Conservation (phyloP, 2,329 filamentous ascomycete species). For the Fusarium gaditjirri region DNA sequence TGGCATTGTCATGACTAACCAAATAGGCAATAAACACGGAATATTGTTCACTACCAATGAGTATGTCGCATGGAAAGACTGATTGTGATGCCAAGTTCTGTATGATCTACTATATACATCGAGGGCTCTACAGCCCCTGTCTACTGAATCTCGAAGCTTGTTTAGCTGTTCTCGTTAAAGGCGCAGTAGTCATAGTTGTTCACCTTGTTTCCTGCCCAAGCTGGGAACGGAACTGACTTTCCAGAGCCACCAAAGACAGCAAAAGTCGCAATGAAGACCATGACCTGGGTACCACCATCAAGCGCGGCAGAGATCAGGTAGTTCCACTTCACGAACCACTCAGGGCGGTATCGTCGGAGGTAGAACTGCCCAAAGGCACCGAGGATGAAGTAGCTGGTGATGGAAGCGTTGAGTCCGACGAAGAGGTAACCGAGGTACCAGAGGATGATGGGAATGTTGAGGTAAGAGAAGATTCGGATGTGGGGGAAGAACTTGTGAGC, state of each 20-base stretch:
- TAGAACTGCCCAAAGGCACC: slow-evolving; percentile 64
- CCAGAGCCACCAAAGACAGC: slow-evolving; percentile 65
- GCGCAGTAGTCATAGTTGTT: slow-evolving; percentile 14
- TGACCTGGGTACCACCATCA: slow-evolving; percentile 60
- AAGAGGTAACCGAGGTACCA: slow-evolving; percentile 22
- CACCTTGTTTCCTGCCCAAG: slow-evolving; percentile 64
- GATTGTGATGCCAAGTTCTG: no score
- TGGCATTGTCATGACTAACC: no score
- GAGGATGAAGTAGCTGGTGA: slow-evolving; percentile 61
- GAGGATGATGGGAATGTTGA: slow-evolving; percentile 62
- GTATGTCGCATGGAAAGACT: no score
- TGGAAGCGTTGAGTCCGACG: slow-evolving; percentile 58
- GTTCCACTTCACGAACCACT: slow-evolving; percentile 63
- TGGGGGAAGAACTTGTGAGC: slow-evolving; percentile 49
- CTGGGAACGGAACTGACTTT: slow-evolving; percentile 55
- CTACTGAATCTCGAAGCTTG: no score
- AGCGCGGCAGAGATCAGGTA: slow-evolving; percentile 63
- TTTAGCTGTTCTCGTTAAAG: background rate
- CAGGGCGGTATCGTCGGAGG: slow-evolving; percentile 61
- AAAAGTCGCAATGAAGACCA: slow-evolving; percentile 64
- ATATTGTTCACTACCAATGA: no score
- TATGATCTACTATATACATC: no score
- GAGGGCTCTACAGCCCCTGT: no score
- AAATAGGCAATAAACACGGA: no score
- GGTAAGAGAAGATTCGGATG: slow-evolving; percentile 54